A percentile compares a stretch with the other conserved stretches of the same genome.
Evolutionary conservation across 208 protist genomes (phyloP).

Genomic region (Crithidia thermophila): DNA sequence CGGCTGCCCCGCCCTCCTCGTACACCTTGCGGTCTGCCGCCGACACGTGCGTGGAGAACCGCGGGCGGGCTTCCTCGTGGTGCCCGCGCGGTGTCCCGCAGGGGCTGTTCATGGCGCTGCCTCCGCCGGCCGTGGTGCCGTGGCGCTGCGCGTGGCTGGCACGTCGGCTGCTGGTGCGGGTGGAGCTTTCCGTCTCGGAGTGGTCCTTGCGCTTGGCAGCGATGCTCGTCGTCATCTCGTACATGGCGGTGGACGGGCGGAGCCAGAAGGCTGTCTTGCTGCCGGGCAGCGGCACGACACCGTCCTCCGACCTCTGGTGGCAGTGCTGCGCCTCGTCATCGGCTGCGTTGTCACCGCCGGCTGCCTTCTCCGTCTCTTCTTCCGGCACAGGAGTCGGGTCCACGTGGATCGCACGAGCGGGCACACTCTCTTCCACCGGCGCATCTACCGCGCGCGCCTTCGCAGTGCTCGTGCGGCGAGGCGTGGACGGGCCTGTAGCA

Average conservation of each 20-base stretch:
- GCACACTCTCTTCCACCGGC: too few relatives aligned
- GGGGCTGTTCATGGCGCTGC: constrained; percentile 8
- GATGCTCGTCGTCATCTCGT: constrained; percentile 70
- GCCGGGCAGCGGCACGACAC: constrained; percentile 21
- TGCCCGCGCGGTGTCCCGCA: constrained; percentile 20
- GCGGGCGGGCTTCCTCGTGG: constrained; percentile 11
- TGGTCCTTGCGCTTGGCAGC: constrained; percentile 52
- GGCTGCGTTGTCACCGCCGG: too few relatives aligned
- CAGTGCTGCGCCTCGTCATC: not conserved
- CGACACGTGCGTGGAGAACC: constrained; percentile 24
- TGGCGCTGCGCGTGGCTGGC: not conserved
- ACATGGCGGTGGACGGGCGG: constrained; percentile 53
- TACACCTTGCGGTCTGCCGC: constrained; percentile 18
- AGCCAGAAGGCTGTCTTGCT: constrained; percentile 56
- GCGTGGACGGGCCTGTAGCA: constrained; percentile 2
- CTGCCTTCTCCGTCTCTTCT: not conserved
- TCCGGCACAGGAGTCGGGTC: too few relatives aligned
- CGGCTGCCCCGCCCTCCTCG: constrained; percentile 7
- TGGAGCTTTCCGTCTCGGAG: constrained; percentile 9
- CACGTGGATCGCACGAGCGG: too few relatives aligned
- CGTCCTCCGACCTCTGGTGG: constrained; percentile 14
- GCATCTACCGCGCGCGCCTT: not conserved
- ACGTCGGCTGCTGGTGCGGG: constrained; percentile 8
- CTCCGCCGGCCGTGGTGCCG: not conserved
- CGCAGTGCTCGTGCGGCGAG: constrained; percentile 9